Conservation (phyloP, 139 green algal genomes). For the Coelastrella sp. region DNA sequence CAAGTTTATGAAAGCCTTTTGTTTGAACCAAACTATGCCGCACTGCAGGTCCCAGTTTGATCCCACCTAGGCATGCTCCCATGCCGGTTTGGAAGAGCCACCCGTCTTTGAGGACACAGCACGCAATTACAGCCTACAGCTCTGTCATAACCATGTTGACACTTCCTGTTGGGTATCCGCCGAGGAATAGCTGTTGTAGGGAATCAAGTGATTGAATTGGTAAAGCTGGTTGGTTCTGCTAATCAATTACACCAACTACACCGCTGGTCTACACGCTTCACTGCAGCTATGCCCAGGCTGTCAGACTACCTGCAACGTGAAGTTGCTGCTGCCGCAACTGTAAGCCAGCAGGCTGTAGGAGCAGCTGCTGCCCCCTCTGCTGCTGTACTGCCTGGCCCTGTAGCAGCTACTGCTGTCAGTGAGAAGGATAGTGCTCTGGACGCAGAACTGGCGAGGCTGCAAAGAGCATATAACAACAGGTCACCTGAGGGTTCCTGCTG, state of each 20-base stretch:
- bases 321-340: slow-evolving; percentile 24
- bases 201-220: too few species aligned
- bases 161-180: too few species aligned
- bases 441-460: background rate
- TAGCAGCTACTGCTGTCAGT: slow-evolving; percentile 1
- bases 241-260: too few species aligned
- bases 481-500: too few species aligned
- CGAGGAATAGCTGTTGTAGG: too few species aligned
- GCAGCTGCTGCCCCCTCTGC: background rate
- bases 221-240: too few species aligned
- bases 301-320: slow-evolving; percentile 8
- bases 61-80: background rate
- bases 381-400: too few species aligned
- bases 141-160: too few species aligned
- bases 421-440: background rate
- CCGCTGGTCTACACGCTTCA: background rate
- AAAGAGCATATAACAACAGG: slow-evolving; percentile 3
- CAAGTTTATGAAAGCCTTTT: too few species aligned
- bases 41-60: background rate
- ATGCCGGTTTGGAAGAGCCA: too few species aligned
- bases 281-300: background rate
- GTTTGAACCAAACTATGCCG: background rate
- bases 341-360: background rate
- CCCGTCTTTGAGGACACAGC: too few species aligned
- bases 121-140: too few species aligned